Conservation (phyloP, 2,329 filamentous ascomycete species). For the Pseudodiploospora longispora region DNA sequence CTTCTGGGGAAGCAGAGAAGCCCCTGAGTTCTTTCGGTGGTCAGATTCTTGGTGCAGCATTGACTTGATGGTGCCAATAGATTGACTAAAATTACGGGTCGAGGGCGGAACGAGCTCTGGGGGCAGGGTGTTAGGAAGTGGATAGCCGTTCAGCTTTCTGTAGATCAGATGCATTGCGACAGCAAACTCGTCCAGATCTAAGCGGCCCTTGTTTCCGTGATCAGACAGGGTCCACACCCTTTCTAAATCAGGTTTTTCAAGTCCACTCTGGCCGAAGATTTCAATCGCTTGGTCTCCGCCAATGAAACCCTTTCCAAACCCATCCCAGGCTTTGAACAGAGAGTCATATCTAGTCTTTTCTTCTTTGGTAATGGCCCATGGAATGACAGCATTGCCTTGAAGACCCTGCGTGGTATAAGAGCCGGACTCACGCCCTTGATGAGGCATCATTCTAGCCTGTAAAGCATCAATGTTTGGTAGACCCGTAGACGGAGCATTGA, state of each 20-base stretch:
- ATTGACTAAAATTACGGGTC: conserved; percentile 85
- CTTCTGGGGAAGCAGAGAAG: conserved; percentile 84
- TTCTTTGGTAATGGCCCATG: conserved; percentile 97
- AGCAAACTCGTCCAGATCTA: conserved; percentile 95
- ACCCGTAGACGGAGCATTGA: conserved; percentile 83
- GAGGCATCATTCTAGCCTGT: conserved; percentile 94
- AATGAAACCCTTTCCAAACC: conserved; percentile 85
- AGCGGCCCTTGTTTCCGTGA: conserved; percentile 83
- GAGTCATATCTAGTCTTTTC: conserved; percentile 96
- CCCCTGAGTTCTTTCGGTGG: conserved; percentile 78
- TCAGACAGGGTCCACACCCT: conserved; percentile 92
- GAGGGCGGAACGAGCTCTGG: conserved; percentile 92
- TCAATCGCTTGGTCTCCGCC: conserved; percentile 89
- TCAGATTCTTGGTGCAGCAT: conserved; percentile 87
- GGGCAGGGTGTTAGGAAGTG: conserved; percentile 77
- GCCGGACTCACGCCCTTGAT: conserved; percentile 79
- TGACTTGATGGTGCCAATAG: conserved; percentile 86
- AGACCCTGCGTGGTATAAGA: conserved; percentile 79
- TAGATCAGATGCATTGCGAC: conserved; percentile 99
- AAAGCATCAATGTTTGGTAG: conserved; percentile 90
- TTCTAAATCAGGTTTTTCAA: conserved; percentile 85
- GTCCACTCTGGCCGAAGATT: conserved; percentile 91
- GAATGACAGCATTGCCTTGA: conserved; percentile 88
- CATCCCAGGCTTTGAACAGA: conserved; percentile 94
- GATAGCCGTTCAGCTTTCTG: conserved; percentile 91